phyloP scores from a whole-genome alignment of 306 rosid genomes.

The Corylus americana region DNA sequence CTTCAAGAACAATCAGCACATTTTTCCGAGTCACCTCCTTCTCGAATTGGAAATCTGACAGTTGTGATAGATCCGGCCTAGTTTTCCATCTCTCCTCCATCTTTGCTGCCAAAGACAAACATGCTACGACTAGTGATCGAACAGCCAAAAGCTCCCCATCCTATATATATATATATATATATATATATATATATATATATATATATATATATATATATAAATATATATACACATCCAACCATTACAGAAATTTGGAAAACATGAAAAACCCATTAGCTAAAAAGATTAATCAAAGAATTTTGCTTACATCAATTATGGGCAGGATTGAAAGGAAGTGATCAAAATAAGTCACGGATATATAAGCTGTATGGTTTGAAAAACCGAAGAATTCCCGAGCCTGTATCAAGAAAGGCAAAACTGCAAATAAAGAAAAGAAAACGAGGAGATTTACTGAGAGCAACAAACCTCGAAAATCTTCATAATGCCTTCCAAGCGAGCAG shows the following conservation, averaged over 20 bases:
- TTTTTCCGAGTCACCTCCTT: constrained; percentile 53
- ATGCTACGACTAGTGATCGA: constrained; percentile 63
- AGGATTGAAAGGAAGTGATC: constrained; percentile 72
- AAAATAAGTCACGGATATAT: constrained; percentile 64
- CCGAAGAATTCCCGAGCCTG: constrained; percentile 64
- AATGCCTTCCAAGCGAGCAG: constrained; percentile 62
- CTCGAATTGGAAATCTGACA: constrained; percentile 26
- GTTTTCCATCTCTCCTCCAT: constrained; percentile 76
- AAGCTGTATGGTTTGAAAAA: constrained; percentile 64
- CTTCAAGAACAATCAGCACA: constrained; percentile 63
- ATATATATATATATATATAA: constrained; percentile 25
- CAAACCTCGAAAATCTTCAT: constrained; percentile 82
- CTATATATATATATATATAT: constrained; percentile 38
- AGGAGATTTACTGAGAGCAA: constrained; percentile 17
- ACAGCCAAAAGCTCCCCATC: constrained; percentile 72
- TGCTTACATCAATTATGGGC: constrained; percentile 59
- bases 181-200: constrained; percentile 29
- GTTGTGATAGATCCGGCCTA: constrained; percentile 46
- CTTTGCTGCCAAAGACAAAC: constrained; percentile 84
- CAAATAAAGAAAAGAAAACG: not conserved
- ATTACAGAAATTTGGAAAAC: not conserved
- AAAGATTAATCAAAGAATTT: constrained; percentile 3
- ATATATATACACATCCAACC: constrained; percentile 19
- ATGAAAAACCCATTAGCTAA: constrained; percentile 9
- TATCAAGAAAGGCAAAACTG: constrained; percentile 25